Conservation (phyloP, 2,329 filamentous ascomycete genomes). For the Diaporthe eres region DNA sequence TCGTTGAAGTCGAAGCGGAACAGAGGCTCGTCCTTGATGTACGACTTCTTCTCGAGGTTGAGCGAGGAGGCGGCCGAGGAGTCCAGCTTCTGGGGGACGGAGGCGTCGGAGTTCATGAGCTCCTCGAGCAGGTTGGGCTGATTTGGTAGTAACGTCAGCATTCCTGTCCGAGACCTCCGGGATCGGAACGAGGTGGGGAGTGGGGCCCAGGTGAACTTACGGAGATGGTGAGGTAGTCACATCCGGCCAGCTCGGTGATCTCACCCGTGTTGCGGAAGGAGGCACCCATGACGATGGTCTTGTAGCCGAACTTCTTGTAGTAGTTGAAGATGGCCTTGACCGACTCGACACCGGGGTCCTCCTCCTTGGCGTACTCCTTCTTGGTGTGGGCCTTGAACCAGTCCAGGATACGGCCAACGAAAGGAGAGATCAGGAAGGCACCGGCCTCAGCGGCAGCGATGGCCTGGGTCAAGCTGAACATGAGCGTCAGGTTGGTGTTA, state of each 20-base stretch:
- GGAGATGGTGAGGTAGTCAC: conserved; percentile 98
- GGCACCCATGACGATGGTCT: conserved; percentile 99
- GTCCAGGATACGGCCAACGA: conserved; percentile 98
- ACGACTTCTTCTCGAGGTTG: conserved; percentile 88
- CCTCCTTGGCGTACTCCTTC: conserved; percentile 90
- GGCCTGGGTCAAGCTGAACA: conserved; percentile 97
- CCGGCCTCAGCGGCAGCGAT: conserved; percentile 95
- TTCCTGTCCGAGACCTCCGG: conserved; percentile 1
- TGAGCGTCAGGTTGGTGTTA: conserved; percentile 99
- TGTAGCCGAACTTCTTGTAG: conserved; percentile 99
- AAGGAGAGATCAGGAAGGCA: conserved; percentile 98
- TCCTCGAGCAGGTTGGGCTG: conserved; percentile 95
- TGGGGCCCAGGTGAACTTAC: conserved; percentile 64
- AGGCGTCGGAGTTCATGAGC: conserved; percentile 84
- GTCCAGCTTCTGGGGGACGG: conserved; percentile 94
- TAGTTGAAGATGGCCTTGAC: conserved; percentile 98
- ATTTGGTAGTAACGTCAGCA: conserved; percentile 22
- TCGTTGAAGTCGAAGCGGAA: conserved; percentile 99
- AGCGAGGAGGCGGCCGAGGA: conserved; percentile 74
- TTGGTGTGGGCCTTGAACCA: conserved; percentile 98
- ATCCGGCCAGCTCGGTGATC: conserved; percentile 98
- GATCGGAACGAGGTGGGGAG: conserved; percentile 7
- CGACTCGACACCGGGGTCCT: conserved; percentile 96
- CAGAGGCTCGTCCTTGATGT: conserved; percentile 87
- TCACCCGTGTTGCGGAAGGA: conserved; percentile 97